Percentiles rank a stretch among this genome's conserved stretches.
These are phyloP conservation scores for Przewalskia tangutica DNA, from an alignment of 257 asterid species.

Conservation along the genomic window DNA sequence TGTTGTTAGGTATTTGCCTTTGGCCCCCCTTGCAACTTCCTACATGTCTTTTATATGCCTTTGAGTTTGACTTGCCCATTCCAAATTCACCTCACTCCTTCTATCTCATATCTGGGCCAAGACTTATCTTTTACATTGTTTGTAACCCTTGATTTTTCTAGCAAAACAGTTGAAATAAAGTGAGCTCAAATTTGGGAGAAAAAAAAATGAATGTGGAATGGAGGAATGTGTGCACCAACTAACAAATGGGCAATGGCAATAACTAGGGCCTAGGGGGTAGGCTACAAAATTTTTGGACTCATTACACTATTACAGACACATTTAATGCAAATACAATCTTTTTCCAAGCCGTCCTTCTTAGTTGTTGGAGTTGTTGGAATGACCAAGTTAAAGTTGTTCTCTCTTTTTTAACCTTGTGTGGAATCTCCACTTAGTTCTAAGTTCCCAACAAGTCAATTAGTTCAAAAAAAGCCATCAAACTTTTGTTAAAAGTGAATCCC, in stretches of 20 bases:
- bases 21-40: background rate
- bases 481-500: slow-evolving; percentile 5
- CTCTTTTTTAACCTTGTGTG: slow-evolving; percentile 1
- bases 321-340: slow-evolving; percentile 35
- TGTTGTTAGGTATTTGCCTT: background rate
- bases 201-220: background rate
- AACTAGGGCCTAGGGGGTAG: slow-evolving; percentile 9
- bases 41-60: background rate
- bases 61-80: background rate
- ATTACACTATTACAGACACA: slow-evolving; percentile 45
- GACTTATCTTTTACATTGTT: background rate
- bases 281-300: slow-evolving; percentile 21
- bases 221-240: slow-evolving; percentile 4
- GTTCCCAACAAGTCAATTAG: slow-evolving; percentile 10
- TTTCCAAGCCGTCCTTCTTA: slow-evolving; percentile 36
- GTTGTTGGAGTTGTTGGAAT: slow-evolving; percentile 16
- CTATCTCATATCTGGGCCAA: background rate
- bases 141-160: background rate
- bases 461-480: slow-evolving; percentile 1
- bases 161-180: background rate
- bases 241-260: slow-evolving; percentile 18
- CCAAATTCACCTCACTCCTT: background rate
- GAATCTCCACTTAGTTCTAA: background rate
- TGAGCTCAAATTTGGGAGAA: background rate
- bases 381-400: background rate